Evolutionary conservation across 257 asterid species (phyloP), one percentile per base, ranked within the genome.

Genomic region (Solanum tarijense): DNA sequence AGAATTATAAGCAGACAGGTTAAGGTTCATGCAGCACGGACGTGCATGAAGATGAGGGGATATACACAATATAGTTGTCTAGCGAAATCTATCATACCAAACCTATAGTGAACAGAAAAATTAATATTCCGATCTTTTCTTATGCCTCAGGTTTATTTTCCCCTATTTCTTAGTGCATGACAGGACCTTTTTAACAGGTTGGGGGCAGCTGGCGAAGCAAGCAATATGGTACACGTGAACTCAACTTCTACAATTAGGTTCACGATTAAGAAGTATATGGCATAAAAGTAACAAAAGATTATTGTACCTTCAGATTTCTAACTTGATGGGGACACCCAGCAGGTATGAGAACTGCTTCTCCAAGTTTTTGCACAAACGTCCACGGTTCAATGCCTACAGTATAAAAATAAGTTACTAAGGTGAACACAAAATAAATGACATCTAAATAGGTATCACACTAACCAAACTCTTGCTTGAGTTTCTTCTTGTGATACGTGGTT

Each of bases 251-350:
- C 9, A 69, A 41, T 14, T 66, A 41, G 86, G 41, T 48, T 35
- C 27, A 60, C 38, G 43, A 3, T 46, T 55, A 13, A 52, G 55
- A 65, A 83, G 34, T 35, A 52, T 52, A 83, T 72, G 68, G 86
- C 58, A 69, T 83, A 52, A 68, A 31, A 39, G 48, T 83, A 29
- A 25, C 39, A 48, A 34, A 41, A 43, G 73, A n/a, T 27, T 66
- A 62, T 32, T 16, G 29, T 78, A 94, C 98, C 96, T 93, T 93
- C 83, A 93, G 87, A 89, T 96, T 95, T 85, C 99, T 91, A 88
- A 94, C 98, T 96, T 96, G 98, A 88, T 95, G 98, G 12, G 98
- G 98, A 91, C 98, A 96, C 25, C 98, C 98, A 48, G 96, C 98
- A 76, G 99, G 99, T 85, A 96, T 93, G 87, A 96, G 90, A 88